Evolutionary conservation across 2,329 filamentous ascomycete species (phyloP).

Genomic region (Phialophora chinensis): DNA sequence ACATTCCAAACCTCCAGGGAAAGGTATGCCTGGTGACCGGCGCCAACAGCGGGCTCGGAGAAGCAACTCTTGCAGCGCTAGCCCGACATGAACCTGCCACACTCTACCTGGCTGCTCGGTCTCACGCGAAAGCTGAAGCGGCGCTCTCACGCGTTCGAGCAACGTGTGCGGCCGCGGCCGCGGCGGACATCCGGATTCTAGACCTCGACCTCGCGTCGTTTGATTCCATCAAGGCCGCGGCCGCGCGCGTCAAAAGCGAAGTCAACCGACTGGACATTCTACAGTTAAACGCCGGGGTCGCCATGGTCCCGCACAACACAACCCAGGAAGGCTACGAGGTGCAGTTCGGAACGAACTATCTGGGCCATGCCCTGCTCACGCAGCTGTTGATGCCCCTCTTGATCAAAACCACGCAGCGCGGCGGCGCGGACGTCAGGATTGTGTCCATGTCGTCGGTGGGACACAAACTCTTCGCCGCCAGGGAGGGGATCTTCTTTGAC

Average conservation of each 20-base stretch:
- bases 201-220: constrained; percentile 55
- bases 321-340: constrained; percentile 58
- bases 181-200: constrained; percentile 28
- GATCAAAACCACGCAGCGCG: constrained; percentile 45
- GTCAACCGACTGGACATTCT: constrained; percentile 42
- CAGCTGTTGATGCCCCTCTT: constrained; percentile 53
- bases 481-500: constrained; percentile 37
- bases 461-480: constrained; percentile 24
- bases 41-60: constrained; percentile 55
- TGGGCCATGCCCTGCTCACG: constrained; percentile 56
- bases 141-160: constrained; percentile 48
- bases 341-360: constrained; percentile 58
- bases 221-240: constrained; percentile 51
- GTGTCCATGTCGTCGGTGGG: constrained; percentile 10
- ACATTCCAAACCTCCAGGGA: constrained; percentile 48
- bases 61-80: constrained; percentile 52
- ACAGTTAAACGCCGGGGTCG: constrained; percentile 33
- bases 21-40: constrained; percentile 56
- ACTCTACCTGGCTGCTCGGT: constrained; percentile 54
- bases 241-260: constrained; percentile 40
- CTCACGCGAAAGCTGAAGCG: constrained; percentile 43
- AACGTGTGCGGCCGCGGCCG: not conserved
- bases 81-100: constrained; percentile 51
- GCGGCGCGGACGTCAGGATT: constrained; percentile 6
- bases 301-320: constrained; percentile 45